Conservation (phyloP, 164 flowering plant genomes). For the Hamamelis virginiana region DNA sequence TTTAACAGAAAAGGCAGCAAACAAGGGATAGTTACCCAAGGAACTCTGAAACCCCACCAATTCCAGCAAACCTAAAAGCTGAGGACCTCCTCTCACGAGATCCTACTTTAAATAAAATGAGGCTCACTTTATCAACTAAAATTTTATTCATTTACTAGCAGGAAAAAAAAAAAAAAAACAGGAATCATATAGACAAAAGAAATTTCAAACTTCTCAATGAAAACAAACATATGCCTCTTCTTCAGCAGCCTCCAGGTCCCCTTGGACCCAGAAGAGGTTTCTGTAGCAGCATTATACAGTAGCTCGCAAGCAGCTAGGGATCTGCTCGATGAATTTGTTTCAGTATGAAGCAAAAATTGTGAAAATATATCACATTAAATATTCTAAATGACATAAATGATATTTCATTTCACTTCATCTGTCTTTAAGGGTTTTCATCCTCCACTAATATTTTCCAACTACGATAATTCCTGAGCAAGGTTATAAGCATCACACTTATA, state of each 20-base stretch:
- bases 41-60: constrained; percentile 89
- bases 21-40: constrained; percentile 60
- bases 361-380: no score
- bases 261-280: constrained; percentile 89
- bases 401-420: no score
- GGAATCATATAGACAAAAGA: background rate
- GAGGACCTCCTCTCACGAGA: constrained; percentile 77
- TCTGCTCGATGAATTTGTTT: no score
- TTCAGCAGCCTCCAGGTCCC: constrained; percentile 88
- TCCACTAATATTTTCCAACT: no score
- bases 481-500: no score
- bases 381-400: no score
- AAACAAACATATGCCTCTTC: constrained; percentile 62
- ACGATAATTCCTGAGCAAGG: no score
- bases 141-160: background rate
- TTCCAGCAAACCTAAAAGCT: constrained; percentile 79
- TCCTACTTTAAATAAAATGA: constrained; percentile 46
- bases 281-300: constrained; percentile 70
- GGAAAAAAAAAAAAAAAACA: background rate
- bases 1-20: background rate
- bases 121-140: background rate
- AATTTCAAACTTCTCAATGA: background rate
- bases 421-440: no score
- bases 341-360: no score
- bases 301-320: constrained; percentile 93